A percentile compares a stretch with the other conserved stretches of the same genome.
Conservation (phyloP, 257 asterid genomes). For the Solanum arcanum region DNA sequence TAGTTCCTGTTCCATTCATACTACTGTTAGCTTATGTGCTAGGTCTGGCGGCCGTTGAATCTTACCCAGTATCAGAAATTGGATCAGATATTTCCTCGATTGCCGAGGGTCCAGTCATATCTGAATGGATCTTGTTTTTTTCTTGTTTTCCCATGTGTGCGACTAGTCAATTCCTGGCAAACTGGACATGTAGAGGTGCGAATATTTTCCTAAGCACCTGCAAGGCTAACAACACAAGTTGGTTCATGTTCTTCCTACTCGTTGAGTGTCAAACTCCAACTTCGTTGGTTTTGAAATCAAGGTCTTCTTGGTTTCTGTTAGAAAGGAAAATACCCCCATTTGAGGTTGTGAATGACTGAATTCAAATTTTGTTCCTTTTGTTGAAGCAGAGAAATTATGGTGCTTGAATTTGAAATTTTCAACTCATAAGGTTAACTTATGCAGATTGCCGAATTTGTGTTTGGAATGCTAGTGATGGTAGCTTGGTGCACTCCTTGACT, state of each 20-base stretch:
- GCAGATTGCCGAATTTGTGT: constrained; percentile 95
- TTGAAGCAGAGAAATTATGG: constrained; percentile 4
- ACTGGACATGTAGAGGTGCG: not conserved
- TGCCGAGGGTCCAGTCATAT: not conserved
- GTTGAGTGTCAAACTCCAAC: not conserved
- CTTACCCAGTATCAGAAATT: not conserved
- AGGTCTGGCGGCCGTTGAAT: not conserved
- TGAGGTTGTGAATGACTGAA: not conserved
- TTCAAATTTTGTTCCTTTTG: not conserved
- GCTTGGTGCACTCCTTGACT: constrained; percentile 89
- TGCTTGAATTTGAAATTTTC: constrained; percentile 3
- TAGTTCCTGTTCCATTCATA: not conserved
- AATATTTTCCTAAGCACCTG: not conserved
- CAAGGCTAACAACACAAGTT: not conserved
- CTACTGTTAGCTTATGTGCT: not conserved
- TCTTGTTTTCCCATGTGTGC: not conserved
- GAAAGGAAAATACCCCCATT: not conserved
- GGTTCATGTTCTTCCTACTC: not conserved
- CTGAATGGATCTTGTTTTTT: not conserved
- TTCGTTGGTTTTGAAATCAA: not conserved
- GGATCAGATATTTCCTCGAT: not conserved
- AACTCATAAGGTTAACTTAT: constrained; percentile 5
- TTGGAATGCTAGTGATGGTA: constrained; percentile 97
- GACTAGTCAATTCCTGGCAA: not conserved
- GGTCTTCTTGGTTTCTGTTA: not conserved